Percentiles rank a stretch among this genome's conserved stretches.
phyloP scores from a whole-genome alignment of 805 yeast genomes.

The Hemisphaericaspora nanyangensis region DNA sequence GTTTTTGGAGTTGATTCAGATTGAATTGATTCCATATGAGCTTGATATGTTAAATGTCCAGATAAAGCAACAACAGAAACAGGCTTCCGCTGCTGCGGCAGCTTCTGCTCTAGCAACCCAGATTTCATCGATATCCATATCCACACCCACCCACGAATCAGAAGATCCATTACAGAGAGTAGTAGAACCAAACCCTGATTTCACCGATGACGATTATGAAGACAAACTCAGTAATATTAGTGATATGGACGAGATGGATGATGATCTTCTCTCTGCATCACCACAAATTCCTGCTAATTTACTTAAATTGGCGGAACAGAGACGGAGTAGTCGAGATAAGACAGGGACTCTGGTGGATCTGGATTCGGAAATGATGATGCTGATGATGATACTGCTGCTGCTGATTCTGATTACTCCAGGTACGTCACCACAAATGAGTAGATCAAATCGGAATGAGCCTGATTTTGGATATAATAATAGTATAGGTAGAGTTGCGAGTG shows the following conservation, averaged over 20 bases:
- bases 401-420: slow-evolving; percentile 30
- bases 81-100: background rate
- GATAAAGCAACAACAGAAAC: background rate
- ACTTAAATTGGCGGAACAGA: slow-evolving; percentile 50
- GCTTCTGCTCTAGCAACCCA: background rate
- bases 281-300: slow-evolving; percentile 68
- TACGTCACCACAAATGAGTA: slow-evolving; percentile 23
- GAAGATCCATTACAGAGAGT: background rate
- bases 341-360: slow-evolving; percentile 14
- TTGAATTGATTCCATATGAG: slow-evolving; percentile 46
- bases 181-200: slow-evolving; percentile 3
- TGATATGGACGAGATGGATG: slow-evolving; percentile 43
- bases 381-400: too few relatives aligned
- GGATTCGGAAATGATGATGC: slow-evolving; percentile 20
- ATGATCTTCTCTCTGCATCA: slow-evolving; percentile 51
- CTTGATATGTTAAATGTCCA: slow-evolving; percentile 22
- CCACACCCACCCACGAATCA: background rate
- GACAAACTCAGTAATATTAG: slow-evolving; percentile 21
- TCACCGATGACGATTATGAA: slow-evolving; percentile 12
- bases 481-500: slow-evolving; percentile 14
- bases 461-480: slow-evolving; percentile 11
- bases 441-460: slow-evolving; percentile 16
- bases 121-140: too few relatives aligned
- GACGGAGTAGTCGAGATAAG: slow-evolving; percentile 32
- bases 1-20: slow-evolving; percentile 68